Percentiles rank a stretch among this genome's conserved stretches.
phyloP scores from a whole-genome alignment of 2,329 filamentous ascomycete species.

The Microdochium nivale region DNA sequence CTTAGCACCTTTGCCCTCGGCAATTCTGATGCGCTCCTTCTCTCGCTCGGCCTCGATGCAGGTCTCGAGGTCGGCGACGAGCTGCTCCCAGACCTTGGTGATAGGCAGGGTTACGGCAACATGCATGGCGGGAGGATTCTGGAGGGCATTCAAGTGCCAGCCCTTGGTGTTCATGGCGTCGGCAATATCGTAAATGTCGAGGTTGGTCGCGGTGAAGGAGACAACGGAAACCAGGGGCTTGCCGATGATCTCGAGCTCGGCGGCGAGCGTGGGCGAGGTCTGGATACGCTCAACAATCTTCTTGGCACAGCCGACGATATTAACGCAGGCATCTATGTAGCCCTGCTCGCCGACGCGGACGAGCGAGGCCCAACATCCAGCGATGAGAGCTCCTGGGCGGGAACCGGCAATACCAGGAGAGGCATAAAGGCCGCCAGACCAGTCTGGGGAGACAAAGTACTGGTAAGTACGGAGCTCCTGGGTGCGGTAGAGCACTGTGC shows the following conservation, averaged over 20 bases:
- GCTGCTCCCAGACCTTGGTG: slow-evolving; percentile 67
- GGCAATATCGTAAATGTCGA: slow-evolving; percentile 90
- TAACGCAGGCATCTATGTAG: slow-evolving; percentile 77
- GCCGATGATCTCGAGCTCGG: slow-evolving; percentile 73
- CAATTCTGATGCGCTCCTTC: slow-evolving; percentile 65
- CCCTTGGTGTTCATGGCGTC: slow-evolving; percentile 78
- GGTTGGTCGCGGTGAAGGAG: slow-evolving; percentile 72
- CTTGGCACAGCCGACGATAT: slow-evolving; percentile 82
- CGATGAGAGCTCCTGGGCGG: slow-evolving; percentile 86
- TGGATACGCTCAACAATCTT: slow-evolving; percentile 70
- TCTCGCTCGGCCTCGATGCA: slow-evolving; percentile 67
- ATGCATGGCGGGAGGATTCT: slow-evolving; percentile 86
- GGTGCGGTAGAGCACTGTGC: slow-evolving; percentile 82
- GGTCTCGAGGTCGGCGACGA: slow-evolving; percentile 64
- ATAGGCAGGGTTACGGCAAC: slow-evolving; percentile 88
- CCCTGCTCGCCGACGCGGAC: slow-evolving; percentile 83
- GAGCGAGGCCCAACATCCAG: slow-evolving; percentile 88
- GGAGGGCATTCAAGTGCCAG: slow-evolving; percentile 94
- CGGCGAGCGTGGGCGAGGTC: slow-evolving; percentile 56
- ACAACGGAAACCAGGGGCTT: slow-evolving; percentile 84
- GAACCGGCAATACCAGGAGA: slow-evolving; percentile 88
- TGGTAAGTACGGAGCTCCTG: slow-evolving; percentile 74
- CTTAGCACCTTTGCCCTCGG: slow-evolving; percentile 57
- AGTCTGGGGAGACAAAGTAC: slow-evolving; percentile 93
- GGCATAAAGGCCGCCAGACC: slow-evolving; percentile 93